phyloP scores from a whole-genome alignment of 2,329 filamentous ascomycete species.

The Arthrinium phaeospermum region DNA sequence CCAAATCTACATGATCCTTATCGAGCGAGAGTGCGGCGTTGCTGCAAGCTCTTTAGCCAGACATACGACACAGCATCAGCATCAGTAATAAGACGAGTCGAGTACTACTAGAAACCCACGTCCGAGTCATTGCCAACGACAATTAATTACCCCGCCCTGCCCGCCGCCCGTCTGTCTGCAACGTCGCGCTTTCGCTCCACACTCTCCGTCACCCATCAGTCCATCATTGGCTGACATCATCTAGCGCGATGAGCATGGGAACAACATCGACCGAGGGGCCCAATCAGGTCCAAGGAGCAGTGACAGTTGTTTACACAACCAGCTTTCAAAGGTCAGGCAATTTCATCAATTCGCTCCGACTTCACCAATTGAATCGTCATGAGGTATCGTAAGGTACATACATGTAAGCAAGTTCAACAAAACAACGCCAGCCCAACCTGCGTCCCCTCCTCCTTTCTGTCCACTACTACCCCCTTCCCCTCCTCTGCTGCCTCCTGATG shows the following conservation, averaged over 20 bases:
- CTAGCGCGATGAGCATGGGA: not conserved
- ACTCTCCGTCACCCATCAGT: not conserved
- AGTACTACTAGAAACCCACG: not conserved
- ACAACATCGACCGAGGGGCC: not conserved
- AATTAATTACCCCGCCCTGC: constrained; percentile 1
- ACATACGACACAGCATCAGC: not conserved
- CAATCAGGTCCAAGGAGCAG: not conserved
- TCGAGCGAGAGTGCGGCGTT: not conserved
- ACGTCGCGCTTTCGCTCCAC: constrained; percentile 7
- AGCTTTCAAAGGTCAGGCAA: not conserved
- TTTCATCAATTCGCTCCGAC: not conserved
- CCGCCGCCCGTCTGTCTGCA: not conserved
- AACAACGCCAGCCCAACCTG: constrained; percentile 1
- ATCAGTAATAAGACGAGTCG: not conserved
- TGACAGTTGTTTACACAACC: constrained; percentile 1
- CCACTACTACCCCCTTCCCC: not conserved
- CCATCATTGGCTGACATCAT: not conserved
- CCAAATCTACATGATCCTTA: not conserved
- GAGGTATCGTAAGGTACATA: constrained; percentile 13
- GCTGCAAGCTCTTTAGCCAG: constrained; percentile 8
- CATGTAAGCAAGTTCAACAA: constrained; percentile 6
- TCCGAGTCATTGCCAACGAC: not conserved
- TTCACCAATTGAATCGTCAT: constrained; percentile 11
- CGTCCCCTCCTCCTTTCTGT: not conserved
- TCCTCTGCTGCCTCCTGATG: not conserved